Base-by-base conservation (phyloP, 495 filamentous ascomycete species). In the Oidiodendron maius region DNA sequence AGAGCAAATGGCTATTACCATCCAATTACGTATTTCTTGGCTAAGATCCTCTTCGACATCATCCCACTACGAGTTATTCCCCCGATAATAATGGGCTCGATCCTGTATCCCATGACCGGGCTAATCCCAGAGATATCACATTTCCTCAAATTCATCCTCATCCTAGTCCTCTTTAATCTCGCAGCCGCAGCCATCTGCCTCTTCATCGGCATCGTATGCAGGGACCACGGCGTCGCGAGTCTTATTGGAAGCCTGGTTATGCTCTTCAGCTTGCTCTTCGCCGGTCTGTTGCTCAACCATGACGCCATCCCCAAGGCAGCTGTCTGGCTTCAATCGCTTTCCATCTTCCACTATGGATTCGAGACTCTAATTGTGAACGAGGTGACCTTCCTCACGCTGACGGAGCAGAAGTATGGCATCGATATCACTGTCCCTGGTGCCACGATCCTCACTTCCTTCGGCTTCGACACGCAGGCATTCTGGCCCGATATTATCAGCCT, bases 21-120 rank as follows among this genome's bases (percentile, higher is more conserved):
- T n/a, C 93, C 93, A 4, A 70, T 96, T 55, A 91, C 91, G n/a
- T 99, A 99, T 66, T 99, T 96, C 60, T 71, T 85, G 0, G 83
- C 91, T 54, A 97, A 97, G 69, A 85, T 96, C 18, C 65, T 95
- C 13, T 96, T 97, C 62, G 93, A 99, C 57, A 91, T 97, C 46
- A 81, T 99, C 12, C 93, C 93, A 2, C 73, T 99, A 30, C 79
- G 93, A 15, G 84, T 99, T 47, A 86, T 99, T 49, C 93, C 93
- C 23, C 94, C 93, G 2, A 86, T 97, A 56, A 86, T 99, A 47
- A 91, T 97, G 76, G 94, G 93, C n/a, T 74, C 86, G 6, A 95
- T 99, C 53, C 78, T 99, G 20, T 99, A 99, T 65, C 93, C 93
- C 1, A 99, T 99, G 94, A 88, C 91, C 0, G 93, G 93, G n/a